A percentile compares a stretch with the other conserved stretches of the same genome.
Conservation (phyloP, 306 rosid species). For the Castanea mollissima region DNA sequence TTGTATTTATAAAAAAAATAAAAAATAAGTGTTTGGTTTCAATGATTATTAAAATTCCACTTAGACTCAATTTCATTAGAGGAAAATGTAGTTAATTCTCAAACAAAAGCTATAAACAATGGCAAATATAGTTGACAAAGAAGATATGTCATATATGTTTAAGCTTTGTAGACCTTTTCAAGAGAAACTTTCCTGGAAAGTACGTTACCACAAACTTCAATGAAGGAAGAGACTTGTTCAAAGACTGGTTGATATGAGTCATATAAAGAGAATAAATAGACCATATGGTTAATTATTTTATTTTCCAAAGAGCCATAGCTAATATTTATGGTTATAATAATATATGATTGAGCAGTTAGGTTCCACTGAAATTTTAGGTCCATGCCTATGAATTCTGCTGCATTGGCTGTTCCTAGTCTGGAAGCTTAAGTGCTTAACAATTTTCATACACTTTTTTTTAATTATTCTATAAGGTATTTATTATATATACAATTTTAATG, state of each 20-base stretch:
- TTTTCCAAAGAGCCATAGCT: neutral
- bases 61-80: no score
- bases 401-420: neutral
- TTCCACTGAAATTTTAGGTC: slow-evolving; percentile 5
- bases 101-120: no score
- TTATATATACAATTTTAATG: slow-evolving; percentile 26
- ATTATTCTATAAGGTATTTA: slow-evolving; percentile 14
- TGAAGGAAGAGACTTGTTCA: neutral
- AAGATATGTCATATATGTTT: neutral
- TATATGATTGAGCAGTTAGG: neutral
- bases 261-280: neutral
- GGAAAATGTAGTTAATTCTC: no score
- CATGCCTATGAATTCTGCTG: neutral
- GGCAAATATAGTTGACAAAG: no score
- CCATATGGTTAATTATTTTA: neutral
- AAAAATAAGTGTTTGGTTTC: no score
- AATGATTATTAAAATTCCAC: no score
- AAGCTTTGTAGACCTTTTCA: slow-evolving; percentile 24
- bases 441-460: neutral
- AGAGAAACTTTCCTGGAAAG: slow-evolving; percentile 36
- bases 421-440: slow-evolving; percentile 5
- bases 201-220: neutral
- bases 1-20: no score
- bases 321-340: neutral
- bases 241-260: neutral